Percentiles rank a stretch among this genome's conserved stretches.
Evolutionary conservation across 73 alveolate species (phyloP).

Genomic region (Paramecium octaurelia): DNA sequence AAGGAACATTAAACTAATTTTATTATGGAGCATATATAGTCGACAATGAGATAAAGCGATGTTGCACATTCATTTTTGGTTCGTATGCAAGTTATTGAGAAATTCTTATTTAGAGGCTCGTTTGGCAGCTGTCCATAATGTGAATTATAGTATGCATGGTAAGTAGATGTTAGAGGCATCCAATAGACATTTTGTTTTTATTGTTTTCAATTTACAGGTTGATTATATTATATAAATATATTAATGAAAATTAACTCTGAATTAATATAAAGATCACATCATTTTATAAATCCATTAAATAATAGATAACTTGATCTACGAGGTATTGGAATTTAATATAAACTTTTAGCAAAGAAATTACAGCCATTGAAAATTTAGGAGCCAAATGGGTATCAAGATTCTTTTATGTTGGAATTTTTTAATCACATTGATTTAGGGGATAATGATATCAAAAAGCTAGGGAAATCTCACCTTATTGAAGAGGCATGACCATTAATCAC

Average conservation of each 20-base stretch:
- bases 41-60: constrained; percentile 18
- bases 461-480: constrained; percentile 46
- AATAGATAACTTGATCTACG: constrained; percentile 54
- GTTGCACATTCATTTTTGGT: constrained; percentile 34
- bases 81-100: not conserved
- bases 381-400: constrained; percentile 46
- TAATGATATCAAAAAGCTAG: constrained; percentile 53
- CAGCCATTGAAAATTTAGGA: constrained; percentile 56
- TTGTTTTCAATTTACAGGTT: not conserved
- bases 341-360: constrained; percentile 32
- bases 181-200: not conserved
- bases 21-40: not conserved
- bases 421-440: constrained; percentile 60
- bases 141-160: not conserved
- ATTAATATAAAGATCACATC: constrained; percentile 40
- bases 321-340: not conserved
- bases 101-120: not conserved
- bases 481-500: not conserved
- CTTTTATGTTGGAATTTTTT: constrained; percentile 53
- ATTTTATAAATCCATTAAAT: constrained; percentile 48
- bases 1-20: constrained; percentile 43
- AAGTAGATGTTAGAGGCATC: not conserved
- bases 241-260: constrained; percentile 60
- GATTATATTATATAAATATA: not conserved
- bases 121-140: constrained; percentile 11